Evolutionary conservation across 2,329 filamentous ascomycete species (phyloP).

Genomic region (Endoconidiophora laricicola): DNA sequence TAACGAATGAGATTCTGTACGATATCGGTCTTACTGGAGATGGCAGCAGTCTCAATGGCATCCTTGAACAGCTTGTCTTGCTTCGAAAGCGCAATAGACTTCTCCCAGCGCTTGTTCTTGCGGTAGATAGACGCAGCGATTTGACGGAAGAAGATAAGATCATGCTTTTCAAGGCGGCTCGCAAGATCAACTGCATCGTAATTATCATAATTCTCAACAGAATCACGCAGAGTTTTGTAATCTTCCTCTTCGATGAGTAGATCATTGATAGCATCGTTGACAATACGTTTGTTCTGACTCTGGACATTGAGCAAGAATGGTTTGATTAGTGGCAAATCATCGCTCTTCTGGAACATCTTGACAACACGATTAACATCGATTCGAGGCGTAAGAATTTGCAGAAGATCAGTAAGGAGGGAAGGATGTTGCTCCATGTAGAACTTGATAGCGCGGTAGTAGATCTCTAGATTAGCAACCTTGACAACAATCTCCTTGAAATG

Average conservation of each 20-base stretch:
- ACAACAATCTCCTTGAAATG: conserved; percentile 98
- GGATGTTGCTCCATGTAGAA: conserved; percentile 98
- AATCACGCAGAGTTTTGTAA: conserved; percentile 95
- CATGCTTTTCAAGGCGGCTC: conserved; percentile 86
- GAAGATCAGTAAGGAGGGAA: conserved; percentile 82
- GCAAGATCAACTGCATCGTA: conserved; percentile 92
- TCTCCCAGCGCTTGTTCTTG: conserved; percentile 99
- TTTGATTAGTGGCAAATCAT: conserved; percentile 96
- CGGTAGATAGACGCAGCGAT: conserved; percentile 97
- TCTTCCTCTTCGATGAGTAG: conserved; percentile 96
- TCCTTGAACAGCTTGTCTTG: conserved; percentile 99
- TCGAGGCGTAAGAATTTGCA: conserved; percentile 78
- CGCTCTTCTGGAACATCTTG: conserved; percentile 95
- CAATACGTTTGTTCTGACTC: conserved; percentile 89
- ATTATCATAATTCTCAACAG: conserved; percentile 97
- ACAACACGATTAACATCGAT: conserved; percentile 99
- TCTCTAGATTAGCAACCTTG: conserved; percentile 96
- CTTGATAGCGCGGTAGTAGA: conserved; percentile 93
- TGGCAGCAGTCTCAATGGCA: conserved; percentile 90
- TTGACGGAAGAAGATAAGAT: conserved; percentile 97
- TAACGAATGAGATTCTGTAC: conserved; percentile 94
- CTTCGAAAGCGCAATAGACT: conserved; percentile 93
- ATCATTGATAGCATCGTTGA: conserved; percentile 97
- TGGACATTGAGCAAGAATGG: conserved; percentile 96
- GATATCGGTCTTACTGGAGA: conserved; percentile 77